phyloP scores from a whole-genome alignment of 2,329 filamentous ascomycete species.

The Cadophora malorum region DNA sequence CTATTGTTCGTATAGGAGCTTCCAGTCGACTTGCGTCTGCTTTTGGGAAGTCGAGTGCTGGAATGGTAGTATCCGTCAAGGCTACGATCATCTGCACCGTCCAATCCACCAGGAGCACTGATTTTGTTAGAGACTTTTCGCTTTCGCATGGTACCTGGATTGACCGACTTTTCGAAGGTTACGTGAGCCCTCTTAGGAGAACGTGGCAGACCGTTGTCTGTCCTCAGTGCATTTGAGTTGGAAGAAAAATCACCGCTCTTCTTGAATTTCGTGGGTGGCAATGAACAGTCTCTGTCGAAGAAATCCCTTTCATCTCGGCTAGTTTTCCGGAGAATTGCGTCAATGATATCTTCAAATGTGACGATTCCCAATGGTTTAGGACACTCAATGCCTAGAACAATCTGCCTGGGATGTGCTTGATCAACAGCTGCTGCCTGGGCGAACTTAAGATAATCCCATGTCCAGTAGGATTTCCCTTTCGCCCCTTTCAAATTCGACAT shows the following conservation, averaged over 20 bases:
- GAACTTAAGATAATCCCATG: conserved; percentile 33
- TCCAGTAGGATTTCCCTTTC: conserved; percentile 25
- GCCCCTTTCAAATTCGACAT: conserved; percentile 23
- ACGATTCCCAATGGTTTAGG: conserved; percentile 41
- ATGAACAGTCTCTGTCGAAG: conserved; percentile 30
- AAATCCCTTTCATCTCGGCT: conserved; percentile 39
- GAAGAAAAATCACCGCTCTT: conserved; percentile 31
- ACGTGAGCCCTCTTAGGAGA: conserved; percentile 9
- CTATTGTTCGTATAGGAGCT: conserved; percentile 41
- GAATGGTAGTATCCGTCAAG: conserved; percentile 7
- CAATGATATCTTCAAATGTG: conserved; percentile 42
- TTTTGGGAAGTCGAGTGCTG: conserved; percentile 17
- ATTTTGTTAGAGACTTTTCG: conserved; percentile 33
- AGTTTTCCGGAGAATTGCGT: conserved; percentile 39
- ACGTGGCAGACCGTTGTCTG: background rate
- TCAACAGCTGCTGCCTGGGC: conserved; percentile 23
- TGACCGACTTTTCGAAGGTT: conserved; percentile 15
- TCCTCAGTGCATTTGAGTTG: background rate
- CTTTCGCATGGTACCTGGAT: conserved; percentile 31
- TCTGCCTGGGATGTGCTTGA: conserved; percentile 17
- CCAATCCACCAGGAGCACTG: conserved; percentile 25
- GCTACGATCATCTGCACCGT: conserved; percentile 36
- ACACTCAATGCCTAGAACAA: conserved; percentile 31
- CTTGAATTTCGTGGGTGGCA: conserved; percentile 33
- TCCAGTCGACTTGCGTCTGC: conserved; percentile 11